Conservation (phyloP, 2,329 filamentous ascomycete species). For the Colletotrichum sp. region DNA sequence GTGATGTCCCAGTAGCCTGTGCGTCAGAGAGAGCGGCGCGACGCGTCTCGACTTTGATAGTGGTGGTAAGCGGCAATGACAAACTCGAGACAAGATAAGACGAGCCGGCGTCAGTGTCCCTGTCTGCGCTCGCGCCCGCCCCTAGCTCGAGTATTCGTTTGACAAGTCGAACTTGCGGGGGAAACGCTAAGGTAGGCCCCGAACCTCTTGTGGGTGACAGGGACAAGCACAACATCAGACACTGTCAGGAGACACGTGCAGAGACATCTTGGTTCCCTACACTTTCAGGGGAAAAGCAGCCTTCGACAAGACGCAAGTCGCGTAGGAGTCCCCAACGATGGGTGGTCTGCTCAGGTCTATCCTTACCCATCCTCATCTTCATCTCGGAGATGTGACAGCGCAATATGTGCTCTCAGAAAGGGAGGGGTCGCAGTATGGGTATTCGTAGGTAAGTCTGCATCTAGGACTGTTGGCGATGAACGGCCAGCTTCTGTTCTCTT, state of each 20-base stretch:
- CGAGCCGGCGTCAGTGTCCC: not conserved
- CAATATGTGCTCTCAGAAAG: not conserved
- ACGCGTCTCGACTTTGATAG: not conserved
- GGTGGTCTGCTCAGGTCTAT: not conserved
- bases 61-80: not conserved
- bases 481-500: not conserved
- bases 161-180: constrained; percentile 21
- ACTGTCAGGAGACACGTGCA: constrained; percentile 11
- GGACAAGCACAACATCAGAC: constrained; percentile 19
- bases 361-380: not conserved
- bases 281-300: not conserved
- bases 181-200: constrained; percentile 14
- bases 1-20: not conserved
- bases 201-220: constrained; percentile 7
- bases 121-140: not conserved
- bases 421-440: not conserved
- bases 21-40: not conserved
- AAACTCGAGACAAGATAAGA: constrained; percentile 3
- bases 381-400: not conserved
- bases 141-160: constrained; percentile 11
- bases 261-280: not conserved
- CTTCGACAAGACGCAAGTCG: not conserved
- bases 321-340: not conserved
- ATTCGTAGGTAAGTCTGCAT: not conserved
- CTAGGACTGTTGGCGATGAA: not conserved